These are phyloP conservation scores for Vitis cinerea DNA, from an alignment of 164 flowering plant species.

Conservation along the genomic window DNA sequence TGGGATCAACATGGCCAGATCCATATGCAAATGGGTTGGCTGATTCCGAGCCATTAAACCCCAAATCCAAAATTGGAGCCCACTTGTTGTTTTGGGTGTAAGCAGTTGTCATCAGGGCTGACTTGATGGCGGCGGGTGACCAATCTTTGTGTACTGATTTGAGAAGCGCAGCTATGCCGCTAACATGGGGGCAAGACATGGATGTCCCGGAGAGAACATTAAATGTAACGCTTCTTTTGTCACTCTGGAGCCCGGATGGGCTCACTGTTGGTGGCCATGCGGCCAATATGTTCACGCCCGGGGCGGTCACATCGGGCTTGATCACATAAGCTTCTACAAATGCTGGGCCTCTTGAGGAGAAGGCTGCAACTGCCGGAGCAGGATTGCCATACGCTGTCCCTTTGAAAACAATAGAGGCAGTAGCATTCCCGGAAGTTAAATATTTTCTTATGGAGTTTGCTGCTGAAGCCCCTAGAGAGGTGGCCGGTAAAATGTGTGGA, in stretches of 20 bases:
- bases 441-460: conserved; percentile 41
- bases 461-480: conserved; percentile 51
- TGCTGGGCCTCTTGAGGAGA: conserved; percentile 75
- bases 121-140: conserved; percentile 71
- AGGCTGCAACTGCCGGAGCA: conserved; percentile 69
- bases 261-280: conserved; percentile 61
- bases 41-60: conserved; percentile 5
- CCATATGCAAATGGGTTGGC: conserved; percentile 65
- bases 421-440: conserved; percentile 24
- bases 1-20: conserved; percentile 72
- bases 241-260: conserved; percentile 39
- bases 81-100: conserved; percentile 39
- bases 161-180: conserved; percentile 65
- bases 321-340: conserved; percentile 44
- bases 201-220: conserved; percentile 79
- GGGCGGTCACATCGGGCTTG: conserved; percentile 78
- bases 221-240: conserved; percentile 51
- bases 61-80: conserved; percentile 40
- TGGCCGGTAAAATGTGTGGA: conserved; percentile 56
- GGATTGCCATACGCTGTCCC: conserved; percentile 47
- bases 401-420: conserved; percentile 41
- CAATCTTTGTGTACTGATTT: conserved; percentile 59
- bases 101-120: conserved; percentile 84
- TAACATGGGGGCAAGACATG: conserved; percentile 83
- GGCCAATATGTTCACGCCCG: conserved; percentile 73